Conservation (phyloP, 2,329 filamentous ascomycete species). For the Tolypocladium tropicale region DNA sequence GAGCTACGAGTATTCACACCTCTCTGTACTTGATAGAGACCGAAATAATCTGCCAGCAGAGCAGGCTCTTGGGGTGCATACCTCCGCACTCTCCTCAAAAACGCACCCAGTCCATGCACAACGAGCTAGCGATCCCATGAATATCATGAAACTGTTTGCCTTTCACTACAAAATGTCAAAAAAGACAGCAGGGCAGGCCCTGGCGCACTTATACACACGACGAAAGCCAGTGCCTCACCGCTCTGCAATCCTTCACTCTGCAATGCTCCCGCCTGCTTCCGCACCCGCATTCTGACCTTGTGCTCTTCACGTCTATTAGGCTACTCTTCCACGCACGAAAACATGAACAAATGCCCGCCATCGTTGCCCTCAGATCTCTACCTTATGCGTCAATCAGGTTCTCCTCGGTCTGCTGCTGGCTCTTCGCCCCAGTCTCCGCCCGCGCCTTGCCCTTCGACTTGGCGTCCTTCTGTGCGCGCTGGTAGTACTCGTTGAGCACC, state of each 20-base stretch:
- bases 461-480: conserved; percentile 51
- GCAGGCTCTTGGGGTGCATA: no score
- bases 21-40: no score
- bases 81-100: no score
- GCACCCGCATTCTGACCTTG: neutral
- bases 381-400: conserved; percentile 50
- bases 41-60: no score
- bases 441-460: conserved; percentile 53
- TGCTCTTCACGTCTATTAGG: conserved; percentile 1
- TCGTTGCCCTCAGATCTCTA: neutral
- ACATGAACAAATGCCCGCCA: neutral
- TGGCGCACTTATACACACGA: conserved; percentile 1
- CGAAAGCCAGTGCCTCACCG: neutral
- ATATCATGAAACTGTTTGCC: neutral
- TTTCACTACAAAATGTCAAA: neutral
- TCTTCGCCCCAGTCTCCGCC: conserved; percentile 27
- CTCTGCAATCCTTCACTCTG: neutral
- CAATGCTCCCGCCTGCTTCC: no score
- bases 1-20: no score
- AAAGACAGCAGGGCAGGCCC: neutral
- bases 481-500: conserved; percentile 74
- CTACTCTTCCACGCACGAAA: neutral
- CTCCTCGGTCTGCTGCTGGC: conserved; percentile 37
- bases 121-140: neutral
- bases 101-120: neutral